Evolutionary conservation across 2,329 filamentous ascomycete species (phyloP), one percentile per base, ranked within the genome.

Genomic region (Coniochaeta pulveracea): DNA sequence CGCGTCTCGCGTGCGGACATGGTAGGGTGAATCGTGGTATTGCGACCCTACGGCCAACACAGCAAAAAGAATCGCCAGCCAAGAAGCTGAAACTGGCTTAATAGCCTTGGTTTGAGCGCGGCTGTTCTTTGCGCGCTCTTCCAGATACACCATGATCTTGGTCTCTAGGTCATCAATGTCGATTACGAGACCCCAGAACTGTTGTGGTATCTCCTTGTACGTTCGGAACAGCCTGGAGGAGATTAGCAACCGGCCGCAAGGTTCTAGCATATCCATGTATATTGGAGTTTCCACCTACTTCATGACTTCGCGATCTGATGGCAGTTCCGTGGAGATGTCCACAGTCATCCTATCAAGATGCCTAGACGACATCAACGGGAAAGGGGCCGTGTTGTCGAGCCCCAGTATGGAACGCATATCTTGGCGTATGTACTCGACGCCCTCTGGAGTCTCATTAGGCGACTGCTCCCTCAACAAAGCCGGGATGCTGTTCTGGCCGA

Each of bases 401-500:
- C 75, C 75, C 16, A 79, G 59, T 32, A 80, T 78, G 26, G 75
- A 76, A 37, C 73, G 64, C 64, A 79, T 78, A 51, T 79, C 74
- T 44, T 68, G 66, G 33, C 74, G 68, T 34, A 79, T 76, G 42
- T 56, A 40, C 36, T 72, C 70, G 46, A 66, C 61, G 29, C 60
- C 64, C 34, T 69, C 61, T 36, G 61, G 62, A 37, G 66, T 63
- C 35, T 69, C 64, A 40, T 60, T 65, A 24, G 66, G 56, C 3
- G 69, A 65, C 47, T 77, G 74, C 46, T 79, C 74, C 37, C 72
- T 64, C 24, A 80, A 56, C 22, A 80, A 55, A n/a, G 72, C 75
- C 6, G 75, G 74, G 35, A 79, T 80, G 48, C 73, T 78, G 51
- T 80, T 80, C 47, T 79, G 72, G 18, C 75, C 75, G 21, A 80